Percentiles rank a stretch among this genome's conserved stretches.
phyloP scores from a whole-genome alignment of 1,284 basidiomycete genomes.

The Schizopora paradoxa region DNA sequence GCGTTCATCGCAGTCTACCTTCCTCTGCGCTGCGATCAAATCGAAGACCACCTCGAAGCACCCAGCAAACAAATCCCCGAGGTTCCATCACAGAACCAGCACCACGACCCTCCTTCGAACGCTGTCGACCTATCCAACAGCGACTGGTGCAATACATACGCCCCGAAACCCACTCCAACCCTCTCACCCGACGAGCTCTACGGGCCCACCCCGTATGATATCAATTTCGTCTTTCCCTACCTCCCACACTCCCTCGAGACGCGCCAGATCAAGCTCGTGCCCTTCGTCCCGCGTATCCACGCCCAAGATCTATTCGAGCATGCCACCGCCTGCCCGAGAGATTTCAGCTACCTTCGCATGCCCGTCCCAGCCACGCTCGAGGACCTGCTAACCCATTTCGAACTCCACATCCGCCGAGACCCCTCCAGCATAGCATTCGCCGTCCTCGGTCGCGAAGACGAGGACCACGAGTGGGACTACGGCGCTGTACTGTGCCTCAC shows the following conservation, averaged over 20 bases:
- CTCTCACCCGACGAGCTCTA: constrained; percentile 11
- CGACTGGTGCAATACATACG: no score
- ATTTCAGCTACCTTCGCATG: constrained; percentile 20
- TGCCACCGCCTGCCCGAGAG: constrained; percentile 16
- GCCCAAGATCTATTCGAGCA: constrained; percentile 26
- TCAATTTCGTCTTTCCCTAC: constrained; percentile 29
- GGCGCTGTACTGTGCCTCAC: constrained; percentile 37
- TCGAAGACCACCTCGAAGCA: no score
- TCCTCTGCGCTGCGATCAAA: no score
- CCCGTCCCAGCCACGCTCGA: constrained; percentile 14
- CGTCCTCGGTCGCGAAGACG: constrained; percentile 25
- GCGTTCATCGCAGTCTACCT: no score
- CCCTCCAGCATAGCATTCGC: constrained; percentile 27
- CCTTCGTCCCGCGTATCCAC: constrained; percentile 34
- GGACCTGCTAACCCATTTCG: constrained; percentile 16
- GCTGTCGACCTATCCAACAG: no score
- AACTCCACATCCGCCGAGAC: constrained; percentile 17
- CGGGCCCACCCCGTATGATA: constrained; percentile 24
- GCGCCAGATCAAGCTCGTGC: constrained; percentile 34
- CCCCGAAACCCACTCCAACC: no score
- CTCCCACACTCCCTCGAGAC: constrained; percentile 27
- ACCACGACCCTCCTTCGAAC: no score
- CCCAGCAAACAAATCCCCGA: no score
- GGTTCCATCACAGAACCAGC: no score
- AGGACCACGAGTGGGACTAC: no score